These are phyloP conservation scores for Pouteria glomerata DNA, from an alignment of 148 eudicot species.

Conservation along the genomic window DNA sequence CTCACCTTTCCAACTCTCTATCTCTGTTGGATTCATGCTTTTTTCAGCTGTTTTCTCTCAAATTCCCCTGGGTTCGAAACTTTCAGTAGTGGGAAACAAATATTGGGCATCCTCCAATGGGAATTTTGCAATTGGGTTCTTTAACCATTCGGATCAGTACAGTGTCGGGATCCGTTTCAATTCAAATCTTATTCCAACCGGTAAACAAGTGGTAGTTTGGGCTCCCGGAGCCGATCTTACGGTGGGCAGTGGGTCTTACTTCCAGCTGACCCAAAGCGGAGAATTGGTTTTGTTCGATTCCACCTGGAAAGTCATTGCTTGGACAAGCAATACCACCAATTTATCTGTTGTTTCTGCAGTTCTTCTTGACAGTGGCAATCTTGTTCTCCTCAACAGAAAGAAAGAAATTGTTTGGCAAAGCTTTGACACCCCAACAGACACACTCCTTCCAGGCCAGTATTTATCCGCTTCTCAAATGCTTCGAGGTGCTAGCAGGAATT, in stretches of 20 bases:
- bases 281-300: slow-evolving; percentile 49
- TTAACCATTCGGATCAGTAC: slow-evolving; percentile 29
- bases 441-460: slow-evolving; percentile 51
- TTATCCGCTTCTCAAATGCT: slow-evolving; percentile 31
- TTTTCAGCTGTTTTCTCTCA: slow-evolving; percentile 25
- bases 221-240: slow-evolving; percentile 45
- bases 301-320: slow-evolving; percentile 24
- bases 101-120: slow-evolving; percentile 60
- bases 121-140: slow-evolving; percentile 55
- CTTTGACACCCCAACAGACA: slow-evolving; percentile 56
- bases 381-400: slow-evolving; percentile 38
- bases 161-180: slow-evolving; percentile 46
- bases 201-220: slow-evolving; percentile 46
- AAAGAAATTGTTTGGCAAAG: slow-evolving; percentile 57
- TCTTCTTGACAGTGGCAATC: slow-evolving; percentile 49
- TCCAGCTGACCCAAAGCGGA: slow-evolving; percentile 38
- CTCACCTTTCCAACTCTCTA: slow-evolving; percentile 15
- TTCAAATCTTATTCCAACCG: slow-evolving; percentile 39
- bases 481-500: slow-evolving; percentile 45
- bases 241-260: slow-evolving; percentile 42
- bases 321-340: slow-evolving; percentile 45
- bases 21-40: slow-evolving; percentile 26
- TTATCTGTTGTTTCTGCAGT: slow-evolving; percentile 42
- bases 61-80: slow-evolving; percentile 52
- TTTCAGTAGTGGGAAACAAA: slow-evolving; percentile 34